phyloP scores from a whole-genome alignment of 2,329 filamentous ascomycete species.

The Huntiella bhutanensis region DNA sequence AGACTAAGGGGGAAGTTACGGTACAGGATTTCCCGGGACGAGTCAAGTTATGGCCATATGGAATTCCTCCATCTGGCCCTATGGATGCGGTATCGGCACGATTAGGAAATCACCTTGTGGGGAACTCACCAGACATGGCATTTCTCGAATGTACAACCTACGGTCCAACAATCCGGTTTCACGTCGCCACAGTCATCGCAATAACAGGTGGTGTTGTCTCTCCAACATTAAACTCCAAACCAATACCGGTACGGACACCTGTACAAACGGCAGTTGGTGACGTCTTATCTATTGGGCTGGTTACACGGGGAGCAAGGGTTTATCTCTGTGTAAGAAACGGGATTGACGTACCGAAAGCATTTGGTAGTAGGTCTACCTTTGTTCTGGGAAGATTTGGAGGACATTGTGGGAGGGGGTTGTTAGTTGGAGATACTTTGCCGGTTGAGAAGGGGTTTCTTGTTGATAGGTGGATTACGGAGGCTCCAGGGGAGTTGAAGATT shows the following conservation, averaged over 20 bases:
- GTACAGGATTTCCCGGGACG: conserved; percentile 25
- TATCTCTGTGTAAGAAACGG: conserved; percentile 21
- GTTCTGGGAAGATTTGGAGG: conserved; percentile 19
- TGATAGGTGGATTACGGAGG: background rate
- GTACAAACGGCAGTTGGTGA: conserved; percentile 16
- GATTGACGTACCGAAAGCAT: conserved; percentile 18
- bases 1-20: conserved; percentile 19
- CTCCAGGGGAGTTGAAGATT: background rate
- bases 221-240: conserved; percentile 15
- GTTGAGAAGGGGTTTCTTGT: conserved; percentile 8
- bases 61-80: conserved; percentile 23
- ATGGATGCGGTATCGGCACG: conserved; percentile 22
- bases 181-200: conserved; percentile 18
- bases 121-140: conserved; percentile 16
- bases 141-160: conserved; percentile 20
- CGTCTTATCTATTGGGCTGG: conserved; percentile 14
- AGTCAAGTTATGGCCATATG: conserved; percentile 20
- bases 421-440: conserved; percentile 17
- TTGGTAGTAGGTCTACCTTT: conserved; percentile 19
- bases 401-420: conserved; percentile 18
- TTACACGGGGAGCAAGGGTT: conserved; percentile 17
- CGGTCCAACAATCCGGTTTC: conserved; percentile 20
- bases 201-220: conserved; percentile 17
- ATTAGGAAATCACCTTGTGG: conserved; percentile 20
- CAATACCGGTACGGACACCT: conserved; percentile 14